A percentile compares a stretch with the other conserved stretches of the same genome.
Evolutionary conservation across 495 filamentous ascomycete species (phyloP).

Genomic region (Aspergillus kassunensis): DNA sequence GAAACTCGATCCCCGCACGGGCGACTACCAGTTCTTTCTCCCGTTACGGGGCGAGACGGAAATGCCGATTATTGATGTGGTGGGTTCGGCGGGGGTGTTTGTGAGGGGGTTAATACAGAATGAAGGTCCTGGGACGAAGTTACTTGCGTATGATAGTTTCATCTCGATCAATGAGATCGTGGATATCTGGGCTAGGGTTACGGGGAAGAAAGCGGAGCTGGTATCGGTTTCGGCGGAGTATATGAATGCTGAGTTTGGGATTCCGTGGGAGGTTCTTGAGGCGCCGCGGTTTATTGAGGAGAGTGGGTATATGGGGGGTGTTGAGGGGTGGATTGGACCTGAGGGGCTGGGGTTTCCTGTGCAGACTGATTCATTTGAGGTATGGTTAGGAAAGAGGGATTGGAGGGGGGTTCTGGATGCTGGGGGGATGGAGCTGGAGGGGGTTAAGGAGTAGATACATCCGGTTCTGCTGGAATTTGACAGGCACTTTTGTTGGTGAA

Average conservation of each 20-base stretch:
- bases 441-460: neutral
- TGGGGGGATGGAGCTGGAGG: conserved; percentile 3
- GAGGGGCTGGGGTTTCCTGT: conserved; percentile 26
- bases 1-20: conserved; percentile 18
- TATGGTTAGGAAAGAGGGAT: conserved; percentile 24
- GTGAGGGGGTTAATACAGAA: conserved; percentile 36
- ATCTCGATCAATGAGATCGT: conserved; percentile 27
- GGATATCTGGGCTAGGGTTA: conserved; percentile 28
- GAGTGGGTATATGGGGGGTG: conserved; percentile 38
- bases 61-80: conserved; percentile 37
- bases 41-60: conserved; percentile 20
- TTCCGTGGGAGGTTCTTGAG: conserved; percentile 36
- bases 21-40: conserved; percentile 24
- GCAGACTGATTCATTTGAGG: conserved; percentile 27
- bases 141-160: conserved; percentile 42
- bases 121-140: conserved; percentile 32
- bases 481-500: too few species aligned
- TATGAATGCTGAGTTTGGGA: conserved; percentile 30
- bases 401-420: conserved; percentile 5
- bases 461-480: too few species aligned
- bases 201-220: conserved; percentile 27
- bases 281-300: conserved; percentile 32
- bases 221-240: conserved; percentile 25
- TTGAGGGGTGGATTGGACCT: conserved; percentile 32
- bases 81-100: conserved; percentile 35